These are phyloP conservation scores for Shiraia bambusicola DNA, from an alignment of 2,329 filamentous ascomycete genomes.

Conservation along the genomic window DNA sequence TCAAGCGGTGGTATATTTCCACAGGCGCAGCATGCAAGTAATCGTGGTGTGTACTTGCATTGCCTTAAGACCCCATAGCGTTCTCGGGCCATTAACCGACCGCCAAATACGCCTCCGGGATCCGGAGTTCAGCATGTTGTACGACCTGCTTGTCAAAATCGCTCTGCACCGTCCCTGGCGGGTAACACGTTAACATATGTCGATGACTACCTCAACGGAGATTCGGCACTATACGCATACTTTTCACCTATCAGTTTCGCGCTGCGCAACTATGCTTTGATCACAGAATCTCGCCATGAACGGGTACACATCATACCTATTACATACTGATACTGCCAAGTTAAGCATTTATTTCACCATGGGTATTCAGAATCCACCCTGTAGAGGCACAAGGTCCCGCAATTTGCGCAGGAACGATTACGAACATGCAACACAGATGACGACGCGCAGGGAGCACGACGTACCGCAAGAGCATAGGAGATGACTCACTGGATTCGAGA, in stretches of 20 bases:
- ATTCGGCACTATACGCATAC: slow-evolving; percentile 1
- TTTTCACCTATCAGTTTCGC: slow-evolving; percentile 1
- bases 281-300: background rate
- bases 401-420: slow-evolving; percentile 10
- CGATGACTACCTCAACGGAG: slow-evolving; percentile 1
- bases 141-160: slow-evolving; percentile 31
- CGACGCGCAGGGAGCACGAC: slow-evolving; percentile 7
- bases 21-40: too few relatives aligned
- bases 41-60: background rate
- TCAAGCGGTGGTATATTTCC: too few relatives aligned
- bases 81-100: slow-evolving; percentile 5
- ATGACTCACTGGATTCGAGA: background rate
- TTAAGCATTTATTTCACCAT: slow-evolving; percentile 1
- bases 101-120: background rate
- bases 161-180: slow-evolving; percentile 10
- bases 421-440: slow-evolving; percentile 12
- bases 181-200: slow-evolving; percentile 7
- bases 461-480: background rate
- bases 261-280: slow-evolving; percentile 5
- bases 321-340: background rate
- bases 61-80: background rate
- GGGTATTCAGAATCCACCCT: too few relatives aligned
- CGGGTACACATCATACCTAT: background rate
- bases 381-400: slow-evolving; percentile 8
- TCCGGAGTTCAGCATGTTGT: slow-evolving; percentile 11